Base-by-base conservation (phyloP, 2,329 filamentous ascomycete genomes). In the Chlorencoelia australis region DNA sequence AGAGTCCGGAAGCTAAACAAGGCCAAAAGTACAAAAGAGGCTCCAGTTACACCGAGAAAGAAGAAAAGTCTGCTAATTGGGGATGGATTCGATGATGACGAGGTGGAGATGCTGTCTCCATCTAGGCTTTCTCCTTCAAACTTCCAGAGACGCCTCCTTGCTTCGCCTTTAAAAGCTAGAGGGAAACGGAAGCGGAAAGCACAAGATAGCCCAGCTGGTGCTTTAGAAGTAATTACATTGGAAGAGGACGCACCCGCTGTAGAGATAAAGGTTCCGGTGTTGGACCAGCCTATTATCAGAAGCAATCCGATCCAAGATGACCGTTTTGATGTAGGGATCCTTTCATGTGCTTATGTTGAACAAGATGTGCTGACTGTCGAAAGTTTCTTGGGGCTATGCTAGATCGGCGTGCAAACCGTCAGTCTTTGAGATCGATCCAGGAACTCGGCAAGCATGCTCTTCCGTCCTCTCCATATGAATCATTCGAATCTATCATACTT, bases 61-160 rank as follows among this genome's bases (percentile, higher is more conserved):
- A 68, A 67, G 18, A 75, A 70, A 11, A 59, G 63, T 1, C 72
- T 72, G 59, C 66, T 69, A 1, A 63, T 82, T 33, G 71, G 80
- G 2, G 84, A 91, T 58, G 84, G 84, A 0, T 91, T 91, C 49
- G 82, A 88, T 35, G 55, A 57, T 28, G 64, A 66, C 35, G 67
- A 74, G 47, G 61, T 73, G 25, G 47, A 66, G 40, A 52, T 63
- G 41, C 48, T 61, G 2, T 71, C 67, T 4, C 67, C 68, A 2
- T 68, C 65, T 18, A 53, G 41, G 64, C 57, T 61, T 1, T 71
- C 67, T 4, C 68, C 68, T 2, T 68, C 64, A n/a, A 56, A 52
- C 35, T 54, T 54, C 24, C 46, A 47, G 44, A 63, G 57, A 48
- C 48, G 54, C 9, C 64, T 59, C 43, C 52, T 59, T n/a, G 57